Evolutionary conservation across 179 eudicot species (phyloP).

Genomic region (Corrigiola litoralis): DNA sequence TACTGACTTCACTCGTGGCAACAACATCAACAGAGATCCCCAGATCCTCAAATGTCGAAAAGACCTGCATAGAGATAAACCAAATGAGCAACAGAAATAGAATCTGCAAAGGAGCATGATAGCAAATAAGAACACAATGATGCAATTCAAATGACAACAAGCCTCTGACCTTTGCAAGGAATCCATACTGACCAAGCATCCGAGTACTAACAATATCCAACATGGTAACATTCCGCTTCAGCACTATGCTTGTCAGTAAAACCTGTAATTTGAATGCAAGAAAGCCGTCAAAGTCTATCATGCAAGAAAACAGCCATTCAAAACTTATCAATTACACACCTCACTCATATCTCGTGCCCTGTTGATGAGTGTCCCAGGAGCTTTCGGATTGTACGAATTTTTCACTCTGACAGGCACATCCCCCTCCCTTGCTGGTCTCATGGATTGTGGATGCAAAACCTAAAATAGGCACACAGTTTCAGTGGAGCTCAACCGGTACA

Average conservation of each 20-base stretch:
- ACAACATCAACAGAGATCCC: conserved; percentile 98
- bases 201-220: conserved; percentile 93
- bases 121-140: background rate
- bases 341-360: conserved; percentile 77
- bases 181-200: conserved; percentile 96
- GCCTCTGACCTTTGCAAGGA: conserved; percentile 86
- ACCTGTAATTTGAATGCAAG: conserved; percentile 44
- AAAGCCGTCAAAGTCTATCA: conserved; percentile 2
- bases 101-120: background rate
- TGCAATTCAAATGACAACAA: background rate
- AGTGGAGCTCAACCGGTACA: background rate
- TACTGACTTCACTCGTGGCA: conserved; percentile 97
- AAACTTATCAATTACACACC: conserved; percentile 37
- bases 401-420: conserved; percentile 94
- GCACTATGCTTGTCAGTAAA: conserved; percentile 84
- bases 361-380: conserved; percentile 89
- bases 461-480: conserved; percentile 14
- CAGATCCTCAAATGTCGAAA: conserved; percentile 77
- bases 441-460: conserved; percentile 97
- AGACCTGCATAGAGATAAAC: conserved; percentile 45
- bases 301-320: conserved; percentile 4
- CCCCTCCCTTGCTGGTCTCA: conserved; percentile 96
- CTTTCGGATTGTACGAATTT: conserved; percentile 89
- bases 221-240: conserved; percentile 96
- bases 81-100: background rate